Base-by-base conservation (phyloP, 2,329 filamentous ascomycete species). In the Cephalotrichum gorgonifer region DNA sequence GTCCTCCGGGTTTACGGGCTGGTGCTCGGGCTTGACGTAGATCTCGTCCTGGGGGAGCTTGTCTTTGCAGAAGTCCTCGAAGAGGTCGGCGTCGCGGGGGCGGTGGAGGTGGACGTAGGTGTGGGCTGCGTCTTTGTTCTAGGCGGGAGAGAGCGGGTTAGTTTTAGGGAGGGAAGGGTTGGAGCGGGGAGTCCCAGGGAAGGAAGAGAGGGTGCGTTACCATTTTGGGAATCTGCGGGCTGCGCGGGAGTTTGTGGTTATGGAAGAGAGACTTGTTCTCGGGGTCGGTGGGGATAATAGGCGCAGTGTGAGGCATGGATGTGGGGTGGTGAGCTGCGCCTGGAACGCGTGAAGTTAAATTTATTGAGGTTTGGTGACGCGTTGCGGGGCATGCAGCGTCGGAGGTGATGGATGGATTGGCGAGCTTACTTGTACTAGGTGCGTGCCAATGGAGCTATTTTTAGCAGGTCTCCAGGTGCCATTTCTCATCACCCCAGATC, bases 1-100 rank as follows among this genome's bases (percentile, higher is more conserved):
- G 62, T 93, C 87, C 64, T 93, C 87, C 0, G 88, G 87, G 62
- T 93, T 91, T 60, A 89, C 75, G 38, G 87, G 88, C 62, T 88
- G 86, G 61, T 89, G 80, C 53, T 88, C 79, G 7, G 81, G 80
- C 30, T 85, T 80, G n/a, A 94, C 85, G 64, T 86, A 86, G 61
- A 93, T 86, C 50, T 90, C 85, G 67, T 93, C 87, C 53, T 76
- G 71, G n/a, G 82, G 81, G 42, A 86, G 75, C 59, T 74, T 77
- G 67, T 85, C 81, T 61, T 78, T 79, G 73, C 79, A 83, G 60
- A 85, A 84, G 63, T 85, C 81, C 62, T 91, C 87, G 56, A 90
- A 85, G 53, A 89, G 78, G 67, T 90, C 86, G 49, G 85, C 85
- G 67, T 88, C 78, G 62, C 81, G 79, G 27, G 84, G 69, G 48